phyloP scores from a whole-genome alignment of 2,329 filamentous ascomycete genomes.

The Penicillium sp. region DNA sequence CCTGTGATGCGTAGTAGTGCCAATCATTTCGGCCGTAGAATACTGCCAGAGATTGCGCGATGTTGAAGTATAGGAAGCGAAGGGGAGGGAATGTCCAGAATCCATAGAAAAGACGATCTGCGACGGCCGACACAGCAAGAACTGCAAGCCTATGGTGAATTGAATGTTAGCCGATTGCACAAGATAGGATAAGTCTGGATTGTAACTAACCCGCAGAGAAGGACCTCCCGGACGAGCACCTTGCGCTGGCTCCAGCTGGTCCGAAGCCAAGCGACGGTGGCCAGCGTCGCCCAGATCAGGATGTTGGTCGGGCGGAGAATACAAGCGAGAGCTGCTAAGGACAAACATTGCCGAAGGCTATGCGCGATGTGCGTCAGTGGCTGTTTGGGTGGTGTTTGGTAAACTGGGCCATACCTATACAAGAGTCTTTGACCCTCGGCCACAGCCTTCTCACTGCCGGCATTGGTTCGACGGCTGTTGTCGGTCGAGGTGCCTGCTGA shows the following conservation, averaged over 20 bases:
- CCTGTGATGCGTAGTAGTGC: conserved; percentile 94
- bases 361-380: conserved; percentile 18
- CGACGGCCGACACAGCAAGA: conserved; percentile 67
- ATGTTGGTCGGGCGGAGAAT: conserved; percentile 88
- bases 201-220: conserved; percentile 61
- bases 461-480: conserved; percentile 35
- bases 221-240: conserved; percentile 66
- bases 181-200: not conserved
- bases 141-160: conserved; percentile 56
- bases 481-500: conserved; percentile 52
- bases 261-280: conserved; percentile 59
- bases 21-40: conserved; percentile 91
- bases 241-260: conserved; percentile 52
- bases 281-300: conserved; percentile 79
- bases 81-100: conserved; percentile 87
- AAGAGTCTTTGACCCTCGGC: conserved; percentile 23
- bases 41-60: conserved; percentile 82
- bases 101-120: conserved; percentile 81
- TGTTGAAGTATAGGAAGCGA: conserved; percentile 88
- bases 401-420: conserved; percentile 33
- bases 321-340: conserved; percentile 80
- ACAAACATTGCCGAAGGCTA: conserved; percentile 68
- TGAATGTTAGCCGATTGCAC: conserved; percentile 18
- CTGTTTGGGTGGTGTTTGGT: conserved; percentile 12
- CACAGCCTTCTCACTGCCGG: conserved; percentile 18